A percentile compares a stretch with the other conserved stretches of the same genome.
phyloP scores from a whole-genome alignment of 352 stramenopile genomes.

The Pythium sukuiense region DNA sequence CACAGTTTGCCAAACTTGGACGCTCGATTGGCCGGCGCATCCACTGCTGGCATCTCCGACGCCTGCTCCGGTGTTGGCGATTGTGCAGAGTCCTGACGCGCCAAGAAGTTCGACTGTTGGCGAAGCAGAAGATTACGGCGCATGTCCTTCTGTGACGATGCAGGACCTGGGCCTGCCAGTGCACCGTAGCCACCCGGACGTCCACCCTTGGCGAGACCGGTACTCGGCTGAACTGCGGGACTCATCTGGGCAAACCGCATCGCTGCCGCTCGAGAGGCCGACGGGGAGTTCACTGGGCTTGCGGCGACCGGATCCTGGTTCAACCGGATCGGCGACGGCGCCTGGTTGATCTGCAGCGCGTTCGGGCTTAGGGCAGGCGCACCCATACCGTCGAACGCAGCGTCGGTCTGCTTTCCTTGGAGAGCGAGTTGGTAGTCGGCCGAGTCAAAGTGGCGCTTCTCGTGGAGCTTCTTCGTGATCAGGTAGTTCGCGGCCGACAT shows the following conservation, averaged over 20 bases:
- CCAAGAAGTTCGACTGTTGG: conserved; percentile 24
- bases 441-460: conserved; percentile 74
- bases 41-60: neutral
- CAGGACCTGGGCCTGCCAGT: neutral
- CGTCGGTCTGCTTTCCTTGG: conserved; percentile 15
- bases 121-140: conserved; percentile 19
- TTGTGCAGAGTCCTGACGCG: conserved; percentile 7
- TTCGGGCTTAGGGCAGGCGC: conserved; percentile 3
- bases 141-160: conserved; percentile 12
- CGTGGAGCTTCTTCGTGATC: conserved; percentile 70
- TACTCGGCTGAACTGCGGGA: conserved; percentile 35
- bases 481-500: conserved; percentile 61
- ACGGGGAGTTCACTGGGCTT: conserved; percentile 47
- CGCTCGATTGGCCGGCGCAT: conserved; percentile 6
- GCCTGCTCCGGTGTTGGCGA: neutral
- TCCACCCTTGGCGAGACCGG: neutral
- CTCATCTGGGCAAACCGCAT: conserved; percentile 48
- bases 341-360: conserved; percentile 7
- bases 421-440: conserved; percentile 72
- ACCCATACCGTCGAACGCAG: conserved; percentile 28
- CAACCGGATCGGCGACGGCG: conserved; percentile 32
- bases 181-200: neutral
- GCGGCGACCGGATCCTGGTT: conserved; percentile 26
- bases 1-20: conserved; percentile 66
- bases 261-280: conserved; percentile 30